Percentiles rank a stretch among this genome's conserved stretches.
These are phyloP conservation scores for Ceratobasidium sp. DNA, from an alignment of 1,284 basidiomycete species.

Conservation along the genomic window DNA sequence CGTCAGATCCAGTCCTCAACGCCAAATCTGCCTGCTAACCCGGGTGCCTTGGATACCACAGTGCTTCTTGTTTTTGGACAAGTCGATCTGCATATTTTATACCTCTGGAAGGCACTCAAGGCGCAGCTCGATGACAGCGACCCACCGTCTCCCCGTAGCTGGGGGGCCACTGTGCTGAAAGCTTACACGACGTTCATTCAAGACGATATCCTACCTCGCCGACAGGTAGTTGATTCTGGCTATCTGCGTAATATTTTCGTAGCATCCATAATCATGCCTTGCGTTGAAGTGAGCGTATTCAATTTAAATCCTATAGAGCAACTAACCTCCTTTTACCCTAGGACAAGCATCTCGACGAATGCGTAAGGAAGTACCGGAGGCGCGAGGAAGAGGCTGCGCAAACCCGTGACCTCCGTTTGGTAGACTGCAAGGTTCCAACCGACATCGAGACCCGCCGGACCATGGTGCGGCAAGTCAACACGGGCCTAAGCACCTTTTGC, in stretches of 20 bases:
- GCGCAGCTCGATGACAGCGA: slow-evolving; percentile 34
- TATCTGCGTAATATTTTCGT: slow-evolving; percentile 45
- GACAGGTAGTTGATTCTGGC: slow-evolving; percentile 18
- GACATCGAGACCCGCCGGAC: slow-evolving; percentile 31
- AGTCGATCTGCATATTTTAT: slow-evolving; percentile 44
- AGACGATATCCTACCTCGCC: slow-evolving; percentile 39
- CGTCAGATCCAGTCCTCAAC: not conserved
- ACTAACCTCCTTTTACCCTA: not conserved
- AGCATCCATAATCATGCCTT: slow-evolving; percentile 42
- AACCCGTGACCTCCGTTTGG: slow-evolving; percentile 42
- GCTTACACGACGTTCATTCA: slow-evolving; percentile 39
- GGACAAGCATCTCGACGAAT: slow-evolving; percentile 41
- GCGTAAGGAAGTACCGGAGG: slow-evolving; percentile 41
- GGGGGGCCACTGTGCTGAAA: slow-evolving; percentile 38
- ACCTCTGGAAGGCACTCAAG: slow-evolving; percentile 47
- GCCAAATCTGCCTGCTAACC: not conserved
- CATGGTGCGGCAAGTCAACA: slow-evolving; percentile 38
- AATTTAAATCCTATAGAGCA: too few relatives aligned
- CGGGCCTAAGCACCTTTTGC: slow-evolving; percentile 35
- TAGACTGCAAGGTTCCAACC: slow-evolving; percentile 38
- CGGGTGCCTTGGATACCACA: not conserved
- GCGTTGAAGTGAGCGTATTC: slow-evolving; percentile 24
- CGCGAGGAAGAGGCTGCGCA: slow-evolving; percentile 36
- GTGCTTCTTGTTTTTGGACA: slow-evolving; percentile 43
- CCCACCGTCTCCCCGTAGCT: slow-evolving; percentile 33